Base-by-base conservation (phyloP, 2,329 filamentous ascomycete species). In the Sporothrix euskadiensis region DNA sequence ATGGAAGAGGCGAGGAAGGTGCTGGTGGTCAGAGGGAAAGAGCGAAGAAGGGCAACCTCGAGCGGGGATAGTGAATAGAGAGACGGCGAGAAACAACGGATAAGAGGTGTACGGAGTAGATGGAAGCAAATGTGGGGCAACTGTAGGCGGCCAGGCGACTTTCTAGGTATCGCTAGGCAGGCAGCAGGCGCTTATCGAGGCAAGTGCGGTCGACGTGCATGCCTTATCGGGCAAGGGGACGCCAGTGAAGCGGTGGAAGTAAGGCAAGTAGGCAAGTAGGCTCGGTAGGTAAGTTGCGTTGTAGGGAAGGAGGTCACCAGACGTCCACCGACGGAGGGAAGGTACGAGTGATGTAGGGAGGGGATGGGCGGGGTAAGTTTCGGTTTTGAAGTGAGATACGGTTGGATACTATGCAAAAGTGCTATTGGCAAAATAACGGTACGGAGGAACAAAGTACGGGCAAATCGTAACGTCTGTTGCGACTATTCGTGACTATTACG, bases 1-100 rank as follows among this genome's bases (percentile, higher is more conserved):
- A 47, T 14, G 30, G 30, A 44, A 49, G 10, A 66, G 70, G 47
- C 10, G 35, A 69, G 39, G 49, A 69, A 59, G n/a, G 71, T 49
- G 32, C 47, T 35, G 39, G n/a, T 30, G 14, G 47, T 54, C 26
- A 69, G 66, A 54, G 47, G 61, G 61, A 54, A 69, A 54, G 66
- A 69, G 66, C 66, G 66, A 69, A 49, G 54, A 41, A 59, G 32
- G 47, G 52, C 12, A 54, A 44, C 26, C 30, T 32, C 14, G 35
- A 44, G 47, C 41, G 66, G 66, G 32, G 61, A 72, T 56, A 71
- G 63, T 72, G 61, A 72, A 59, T 22, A n/a, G 14, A 56, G 71
- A 35, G 61, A 30, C 26, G 41, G 44, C 19, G 39, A 32, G 39
- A 63, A 16, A 61, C 26, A 26, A 26, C 26, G 26, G 26, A 26